Evolutionary conservation across 2,329 filamentous ascomycete genomes (phyloP), one percentile per base, ranked within the genome.

Genomic region (Cordyceps tenuipes): DNA sequence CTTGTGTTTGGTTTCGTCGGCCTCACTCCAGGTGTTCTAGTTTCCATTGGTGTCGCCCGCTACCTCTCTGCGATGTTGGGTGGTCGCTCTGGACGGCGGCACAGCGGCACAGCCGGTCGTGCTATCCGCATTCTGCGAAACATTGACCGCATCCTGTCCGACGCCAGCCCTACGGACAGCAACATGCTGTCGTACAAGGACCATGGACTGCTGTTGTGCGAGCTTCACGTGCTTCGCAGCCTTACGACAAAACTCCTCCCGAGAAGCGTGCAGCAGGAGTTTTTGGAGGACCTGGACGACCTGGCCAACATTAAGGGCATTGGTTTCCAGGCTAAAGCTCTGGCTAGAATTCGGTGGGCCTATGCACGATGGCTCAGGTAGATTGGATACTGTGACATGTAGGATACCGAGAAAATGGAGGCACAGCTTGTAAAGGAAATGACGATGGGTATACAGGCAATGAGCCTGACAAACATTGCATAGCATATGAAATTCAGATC

Each of bases 1-100:
- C 82, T 99, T 52, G 90, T 99, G 26, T 99, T 99, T 75, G 94
- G 91, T n/a, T 96, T 99, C 69, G 87, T 99, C 43, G 92, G 92
- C 6, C 78, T 99, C 29, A 97, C 94, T 0, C 94, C 94, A 0
- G 93, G 94, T 13, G 82, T 97, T n/a, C 77, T 99, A 34, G 90
- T 97, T 43, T 89, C 87, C 2, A 84, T 93, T 63, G 86, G 85
- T n/a, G 75, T 85, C 12, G 75, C 87, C 51, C 84, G 85, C 64
- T 97, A 93, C 77, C 70, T 96, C 1, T 79, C 82, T 43, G 80
- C 83, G 19, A 71, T 86, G 0, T 83, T 96, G 61, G 88, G 87
- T 48, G 87, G 82, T 63, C 84, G 90, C 52, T 85, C 79, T 66
- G 89, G 91, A 15, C 75, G 87, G 52, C 82, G 81, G 56, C 81